phyloP scores from a whole-genome alignment of 768 basidiomycete genomes.

The Boletus fagicola region DNA sequence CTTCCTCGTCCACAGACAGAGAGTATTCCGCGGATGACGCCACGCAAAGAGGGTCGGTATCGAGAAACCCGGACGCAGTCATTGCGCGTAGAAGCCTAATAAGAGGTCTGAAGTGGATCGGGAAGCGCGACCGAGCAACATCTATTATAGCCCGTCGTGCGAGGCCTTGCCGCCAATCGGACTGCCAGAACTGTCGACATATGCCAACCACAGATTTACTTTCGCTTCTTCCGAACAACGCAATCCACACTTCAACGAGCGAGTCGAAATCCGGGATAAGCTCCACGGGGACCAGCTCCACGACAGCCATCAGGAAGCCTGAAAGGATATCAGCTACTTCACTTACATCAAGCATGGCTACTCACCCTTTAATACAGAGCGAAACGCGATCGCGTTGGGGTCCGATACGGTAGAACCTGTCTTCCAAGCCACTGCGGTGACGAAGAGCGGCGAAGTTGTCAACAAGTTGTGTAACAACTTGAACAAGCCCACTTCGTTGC shows the following conservation, averaged over 20 bases:
- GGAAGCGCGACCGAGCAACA: constrained; percentile 78
- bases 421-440: constrained; percentile 68
- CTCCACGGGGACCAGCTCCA: constrained; percentile 74
- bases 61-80: constrained; percentile 73
- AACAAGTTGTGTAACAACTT: constrained; percentile 53
- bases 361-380: constrained; percentile 82
- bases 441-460: constrained; percentile 72
- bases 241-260: constrained; percentile 74
- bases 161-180: constrained; percentile 65
- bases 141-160: constrained; percentile 81
- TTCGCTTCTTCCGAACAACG: constrained; percentile 74
- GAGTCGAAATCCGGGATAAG: constrained; percentile 71
- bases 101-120: constrained; percentile 70
- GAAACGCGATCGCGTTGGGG: constrained; percentile 74
- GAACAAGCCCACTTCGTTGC: constrained; percentile 60
- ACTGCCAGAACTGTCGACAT: constrained; percentile 80
- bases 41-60: constrained; percentile 65
- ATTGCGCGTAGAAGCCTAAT: constrained; percentile 72
- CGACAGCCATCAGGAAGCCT: constrained; percentile 76
- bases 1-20: constrained; percentile 38
- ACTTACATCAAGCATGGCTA: background rate
- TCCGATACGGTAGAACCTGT: constrained; percentile 67
- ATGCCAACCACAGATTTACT: constrained; percentile 60
- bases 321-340: constrained; percentile 3
- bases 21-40: constrained; percentile 42